phyloP scores from a whole-genome alignment of 768 basidiomycete genomes.

The Suillus weaverae region DNA sequence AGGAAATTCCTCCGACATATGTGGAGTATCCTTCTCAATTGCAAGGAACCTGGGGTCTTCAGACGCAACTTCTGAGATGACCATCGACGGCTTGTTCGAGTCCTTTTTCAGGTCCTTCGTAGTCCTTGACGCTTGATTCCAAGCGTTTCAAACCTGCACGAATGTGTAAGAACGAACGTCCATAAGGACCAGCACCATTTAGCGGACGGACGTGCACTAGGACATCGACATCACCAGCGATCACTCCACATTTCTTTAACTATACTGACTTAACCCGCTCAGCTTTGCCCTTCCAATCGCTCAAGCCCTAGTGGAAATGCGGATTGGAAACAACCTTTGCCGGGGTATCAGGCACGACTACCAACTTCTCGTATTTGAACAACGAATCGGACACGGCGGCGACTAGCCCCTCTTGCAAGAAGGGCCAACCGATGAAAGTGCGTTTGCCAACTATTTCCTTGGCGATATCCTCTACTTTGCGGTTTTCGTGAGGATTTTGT shows the following conservation, averaged over 20 bases:
- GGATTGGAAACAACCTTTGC: conserved; percentile 67
- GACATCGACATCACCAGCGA: conserved; percentile 79
- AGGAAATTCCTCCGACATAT: conserved; percentile 87
- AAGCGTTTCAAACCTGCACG: conserved; percentile 79
- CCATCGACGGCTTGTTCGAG: conserved; percentile 80
- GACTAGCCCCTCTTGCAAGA: conserved; percentile 89
- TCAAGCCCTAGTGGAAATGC: conserved; percentile 66
- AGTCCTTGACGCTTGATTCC: conserved; percentile 93
- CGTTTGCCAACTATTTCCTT: conserved; percentile 71
- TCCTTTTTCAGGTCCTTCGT: conserved; percentile 81
- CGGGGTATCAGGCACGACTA: conserved; percentile 48
- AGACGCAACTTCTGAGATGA: conserved; percentile 72
- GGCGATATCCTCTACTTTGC: conserved; percentile 74
- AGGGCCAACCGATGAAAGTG: conserved; percentile 89
- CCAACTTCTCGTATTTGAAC: conserved; percentile 81
- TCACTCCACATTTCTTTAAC: conserved; percentile 85
- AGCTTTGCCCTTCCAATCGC: conserved; percentile 77
- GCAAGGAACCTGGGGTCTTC: conserved; percentile 89
- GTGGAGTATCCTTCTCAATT: conserved; percentile 79
- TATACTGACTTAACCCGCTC: conserved; percentile 82
- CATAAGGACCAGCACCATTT: conserved; percentile 57
- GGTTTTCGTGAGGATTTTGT: conserved; percentile 67
- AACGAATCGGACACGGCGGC: conserved; percentile 84
- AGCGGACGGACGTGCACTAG: conserved; percentile 87
- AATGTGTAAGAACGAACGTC: neutral